Percentiles rank a stretch among this genome's conserved stretches.
These are phyloP conservation scores for Vaccinium macrocarpon DNA, from an alignment of 148 eudicot species.

Conservation along the genomic window DNA sequence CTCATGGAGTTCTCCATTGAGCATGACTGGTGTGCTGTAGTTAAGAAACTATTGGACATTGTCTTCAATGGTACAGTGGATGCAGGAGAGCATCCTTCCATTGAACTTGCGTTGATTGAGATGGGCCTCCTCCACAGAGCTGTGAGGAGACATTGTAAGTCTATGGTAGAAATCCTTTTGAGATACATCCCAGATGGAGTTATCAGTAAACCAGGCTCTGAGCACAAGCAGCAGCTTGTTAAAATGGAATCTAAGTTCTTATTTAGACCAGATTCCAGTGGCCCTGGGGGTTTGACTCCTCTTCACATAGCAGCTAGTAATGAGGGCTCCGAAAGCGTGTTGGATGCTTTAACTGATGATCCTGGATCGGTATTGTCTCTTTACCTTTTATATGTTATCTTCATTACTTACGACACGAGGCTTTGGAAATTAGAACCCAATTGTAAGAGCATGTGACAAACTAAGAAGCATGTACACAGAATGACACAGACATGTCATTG, in stretches of 20 bases:
- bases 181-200: slow-evolving; percentile 38
- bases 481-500: background rate
- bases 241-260: slow-evolving; percentile 26
- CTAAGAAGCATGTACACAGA: background rate
- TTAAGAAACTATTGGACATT: slow-evolving; percentile 65
- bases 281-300: slow-evolving; percentile 90
- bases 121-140: slow-evolving; percentile 79
- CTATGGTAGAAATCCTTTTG: slow-evolving; percentile 69
- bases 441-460: background rate
- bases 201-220: slow-evolving; percentile 14
- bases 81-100: slow-evolving; percentile 44
- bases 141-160: slow-evolving; percentile 62
- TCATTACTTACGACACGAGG: background rate
- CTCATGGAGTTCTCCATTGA: slow-evolving; percentile 75
- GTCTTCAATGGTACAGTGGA: slow-evolving; percentile 57
- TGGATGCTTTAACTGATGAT: slow-evolving; percentile 92
- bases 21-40: slow-evolving; percentile 83
- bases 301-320: slow-evolving; percentile 81
- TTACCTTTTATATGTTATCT: background rate
- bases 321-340: slow-evolving; percentile 55
- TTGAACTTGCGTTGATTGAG: slow-evolving; percentile 49
- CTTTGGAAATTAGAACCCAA: background rate
- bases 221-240: slow-evolving; percentile 25
- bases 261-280: slow-evolving; percentile 73
- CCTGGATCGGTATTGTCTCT: slow-evolving; percentile 65